Base-by-base conservation (phyloP, 306 rosid species). In the Pterocarpus santalinus region DNA sequence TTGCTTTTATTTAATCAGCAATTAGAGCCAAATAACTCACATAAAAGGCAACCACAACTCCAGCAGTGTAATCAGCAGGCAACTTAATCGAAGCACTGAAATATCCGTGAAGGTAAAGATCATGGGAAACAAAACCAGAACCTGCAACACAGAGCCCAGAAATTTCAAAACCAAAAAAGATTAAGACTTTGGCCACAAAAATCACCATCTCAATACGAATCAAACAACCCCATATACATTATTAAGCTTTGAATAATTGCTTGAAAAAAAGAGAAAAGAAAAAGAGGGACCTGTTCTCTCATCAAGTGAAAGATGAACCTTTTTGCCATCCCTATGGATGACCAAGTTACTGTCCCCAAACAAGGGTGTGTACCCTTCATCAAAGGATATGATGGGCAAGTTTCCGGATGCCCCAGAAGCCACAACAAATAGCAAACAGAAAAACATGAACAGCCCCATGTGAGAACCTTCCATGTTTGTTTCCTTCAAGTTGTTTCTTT, bases 31-130 rank as follows among this genome's bases (percentile, higher is more conserved):
- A 16, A 51, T 61, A 2, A 87, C 99, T 90, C 86, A 95, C 99
- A 88, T 95, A 95, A 65, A 95, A 95, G 34, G 99, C 99, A 82
- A 95, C 99, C 2, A 94, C 97, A 82, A 95, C 91, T 43, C 99
- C 99, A 8, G 99, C 99, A 33, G 98, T 91, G 49, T 95, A 95
- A 86, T 95, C 98, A 63, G 98, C 67, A 36, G 99, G 99, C 80
- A 95, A 73, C 91, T 95, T 95, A 86, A 95, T 90, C 0, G 97
- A 90, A 82, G 99, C 99, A 81, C 99, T 91, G 87, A 93, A 93
- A 81, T 84, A 93, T 28, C 99, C 99, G 56, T 93, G 94, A 76
- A 90, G 94, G 72, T 93, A 95, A 81, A 95, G 89, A 84, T 95
- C 99, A 73, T 95, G 98, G 60, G 99, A 93, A 15, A 88, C 97